phyloP scores from a whole-genome alignment of 75 land plant genomes.

The Gnetum montanum region DNA sequence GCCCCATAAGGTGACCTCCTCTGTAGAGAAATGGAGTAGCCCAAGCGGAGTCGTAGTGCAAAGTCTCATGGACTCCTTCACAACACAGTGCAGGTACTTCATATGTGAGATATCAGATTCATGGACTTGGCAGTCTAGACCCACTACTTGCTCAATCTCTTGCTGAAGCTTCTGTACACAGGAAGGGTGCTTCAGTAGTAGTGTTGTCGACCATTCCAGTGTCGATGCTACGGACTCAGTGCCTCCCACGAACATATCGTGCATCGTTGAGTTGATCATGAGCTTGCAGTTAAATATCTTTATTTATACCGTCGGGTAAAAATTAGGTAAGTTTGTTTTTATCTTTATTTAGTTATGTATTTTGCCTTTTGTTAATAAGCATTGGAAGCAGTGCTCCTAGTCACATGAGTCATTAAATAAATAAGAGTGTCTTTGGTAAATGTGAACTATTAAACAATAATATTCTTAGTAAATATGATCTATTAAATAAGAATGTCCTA shows the following conservation, averaged over 20 bases:
- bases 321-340: no score
- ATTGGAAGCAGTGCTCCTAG: no score
- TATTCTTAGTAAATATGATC: no score
- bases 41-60: background rate
- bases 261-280: no score
- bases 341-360: no score
- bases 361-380: no score
- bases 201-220: background rate
- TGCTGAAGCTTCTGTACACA: background rate
- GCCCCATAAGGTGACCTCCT: background rate
- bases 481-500: no score
- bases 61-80: background rate
- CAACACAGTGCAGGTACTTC: constrained; percentile 1
- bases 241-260: background rate
- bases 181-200: background rate
- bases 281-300: no score
- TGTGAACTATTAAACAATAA: no score
- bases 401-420: no score
- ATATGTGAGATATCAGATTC: background rate
- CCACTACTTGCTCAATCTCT: background rate
- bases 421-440: no score
- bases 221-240: background rate
- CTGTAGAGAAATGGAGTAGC: background rate
- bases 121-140: background rate
- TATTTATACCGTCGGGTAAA: no score